phyloP scores from a whole-genome alignment of 169 alveolate species.

The Cryptosporidium ubiquitum region DNA sequence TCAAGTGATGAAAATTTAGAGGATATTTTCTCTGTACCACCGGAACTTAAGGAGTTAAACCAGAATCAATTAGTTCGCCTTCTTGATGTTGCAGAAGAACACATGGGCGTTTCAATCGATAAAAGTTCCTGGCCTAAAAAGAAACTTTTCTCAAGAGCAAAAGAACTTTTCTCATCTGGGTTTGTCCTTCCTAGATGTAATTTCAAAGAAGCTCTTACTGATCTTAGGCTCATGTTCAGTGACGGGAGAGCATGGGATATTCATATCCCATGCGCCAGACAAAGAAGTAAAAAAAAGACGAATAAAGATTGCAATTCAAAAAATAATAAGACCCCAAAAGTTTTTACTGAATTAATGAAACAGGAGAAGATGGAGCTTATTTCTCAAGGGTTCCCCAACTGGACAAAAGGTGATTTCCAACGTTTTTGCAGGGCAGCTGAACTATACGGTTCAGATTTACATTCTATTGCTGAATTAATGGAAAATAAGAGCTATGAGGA shows the following conservation, averaged over 20 bases:
- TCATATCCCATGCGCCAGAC: slow-evolving; percentile 82
- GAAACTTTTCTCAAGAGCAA: slow-evolving; percentile 38
- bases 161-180: slow-evolving; percentile 35
- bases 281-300: slow-evolving; percentile 79
- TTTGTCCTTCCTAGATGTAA: slow-evolving; percentile 69
- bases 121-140: slow-evolving; percentile 65
- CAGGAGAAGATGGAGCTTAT: slow-evolving; percentile 75
- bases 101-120: slow-evolving; percentile 62
- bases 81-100: slow-evolving; percentile 66
- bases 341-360: slow-evolving; percentile 38
- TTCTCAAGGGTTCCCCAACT: slow-evolving; percentile 83
- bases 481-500: slow-evolving; percentile 56
- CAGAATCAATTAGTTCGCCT: slow-evolving; percentile 25
- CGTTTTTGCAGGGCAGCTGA: slow-evolving; percentile 83
- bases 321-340: slow-evolving; percentile 46
- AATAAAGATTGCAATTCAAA: slow-evolving; percentile 47
- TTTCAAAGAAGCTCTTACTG: slow-evolving; percentile 45
- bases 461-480: slow-evolving; percentile 19
- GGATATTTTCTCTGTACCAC: slow-evolving; percentile 60
- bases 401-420: slow-evolving; percentile 87
- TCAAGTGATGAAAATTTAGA: not conserved
- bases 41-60: slow-evolving; percentile 59
- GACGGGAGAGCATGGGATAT: slow-evolving; percentile 74
- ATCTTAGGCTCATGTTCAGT: slow-evolving; percentile 38
- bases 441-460: slow-evolving; percentile 80